Percentiles rank a stretch among this genome's conserved stretches.
Conservation (phyloP, 805 yeast genomes). For the Schizosaccharomyces japonicus region DNA sequence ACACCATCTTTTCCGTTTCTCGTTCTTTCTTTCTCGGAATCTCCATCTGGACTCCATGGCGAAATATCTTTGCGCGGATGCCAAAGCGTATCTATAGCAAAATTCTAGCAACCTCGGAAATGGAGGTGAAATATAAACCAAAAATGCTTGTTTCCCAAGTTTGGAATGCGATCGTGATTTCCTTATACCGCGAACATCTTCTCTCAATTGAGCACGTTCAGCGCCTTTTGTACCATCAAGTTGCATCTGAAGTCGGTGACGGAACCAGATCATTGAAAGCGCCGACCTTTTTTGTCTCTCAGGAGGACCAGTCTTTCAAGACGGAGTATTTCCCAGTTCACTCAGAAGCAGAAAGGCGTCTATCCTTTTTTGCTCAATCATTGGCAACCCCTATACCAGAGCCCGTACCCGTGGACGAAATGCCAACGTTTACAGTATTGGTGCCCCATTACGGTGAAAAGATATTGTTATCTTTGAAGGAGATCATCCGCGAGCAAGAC, state of each 20-base stretch:
- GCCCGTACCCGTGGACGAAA: constrained; percentile 95
- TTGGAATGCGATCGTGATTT: constrained; percentile 96
- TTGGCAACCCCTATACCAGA: constrained; percentile 96
- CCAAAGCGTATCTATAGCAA: constrained; percentile 98
- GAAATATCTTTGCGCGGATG: constrained; percentile 89
- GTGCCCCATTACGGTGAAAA: constrained; percentile 93
- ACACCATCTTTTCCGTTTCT: constrained; percentile 87
- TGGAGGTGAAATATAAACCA: constrained; percentile 97
- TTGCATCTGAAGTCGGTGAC: constrained; percentile 75
- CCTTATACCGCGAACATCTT: constrained; percentile 98
- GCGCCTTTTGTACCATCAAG: constrained; percentile 89
- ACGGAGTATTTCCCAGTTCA: constrained; percentile 92
- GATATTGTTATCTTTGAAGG: constrained; percentile 76
- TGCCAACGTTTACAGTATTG: constrained; percentile 96
- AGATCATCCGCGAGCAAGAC: constrained; percentile 89
- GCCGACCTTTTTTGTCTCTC: constrained; percentile 94
- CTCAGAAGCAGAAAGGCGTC: constrained; percentile 98
- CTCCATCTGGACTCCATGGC: constrained; percentile 97
- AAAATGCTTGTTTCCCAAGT: constrained; percentile 93
- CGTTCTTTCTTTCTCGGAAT: constrained; percentile 98
- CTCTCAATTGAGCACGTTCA: constrained; percentile 96
- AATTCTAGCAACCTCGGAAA: constrained; percentile 90
- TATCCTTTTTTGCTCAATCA: constrained; percentile 96
- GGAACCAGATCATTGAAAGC: constrained; percentile 97
- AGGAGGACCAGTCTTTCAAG: constrained; percentile 81